Conservation (phyloP, 768 basidiomycete genomes). For the Terana coerulea region DNA sequence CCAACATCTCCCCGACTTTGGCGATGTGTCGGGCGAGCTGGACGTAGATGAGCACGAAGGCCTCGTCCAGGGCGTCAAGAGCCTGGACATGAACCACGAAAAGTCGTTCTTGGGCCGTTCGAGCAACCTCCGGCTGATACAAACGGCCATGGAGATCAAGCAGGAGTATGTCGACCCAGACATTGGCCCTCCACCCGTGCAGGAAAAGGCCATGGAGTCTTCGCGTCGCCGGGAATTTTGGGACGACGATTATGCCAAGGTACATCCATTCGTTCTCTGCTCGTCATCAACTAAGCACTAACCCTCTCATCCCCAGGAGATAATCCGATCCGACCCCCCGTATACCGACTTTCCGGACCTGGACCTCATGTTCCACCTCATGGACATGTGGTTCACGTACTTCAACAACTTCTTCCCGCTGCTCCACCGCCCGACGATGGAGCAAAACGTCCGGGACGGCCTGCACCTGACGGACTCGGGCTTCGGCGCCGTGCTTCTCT, state of each 20-base stretch:
- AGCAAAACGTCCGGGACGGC: slow-evolving; percentile 26
- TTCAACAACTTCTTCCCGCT: slow-evolving; percentile 35
- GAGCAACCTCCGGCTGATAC: slow-evolving; percentile 36
- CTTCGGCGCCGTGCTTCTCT: slow-evolving; percentile 36
- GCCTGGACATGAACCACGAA: slow-evolving; percentile 22
- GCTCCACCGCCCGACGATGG: slow-evolving; percentile 39
- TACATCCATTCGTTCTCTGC: too few relatives aligned
- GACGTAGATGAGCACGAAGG: not conserved
- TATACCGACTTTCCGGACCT: slow-evolving; percentile 20
- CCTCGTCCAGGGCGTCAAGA: not conserved
- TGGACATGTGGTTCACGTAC: slow-evolving; percentile 40
- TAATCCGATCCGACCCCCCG: slow-evolving; percentile 4
- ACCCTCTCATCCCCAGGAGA: too few relatives aligned
- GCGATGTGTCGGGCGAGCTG: too few relatives aligned
- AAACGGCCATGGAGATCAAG: slow-evolving; percentile 40
- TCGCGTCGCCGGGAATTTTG: not conserved
- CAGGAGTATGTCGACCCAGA: slow-evolving; percentile 29
- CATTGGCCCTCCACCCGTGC: not conserved
- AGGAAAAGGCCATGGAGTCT: not conserved
- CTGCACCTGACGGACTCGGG: slow-evolving; percentile 30
- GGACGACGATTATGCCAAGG: not conserved
- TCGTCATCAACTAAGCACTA: too few relatives aligned
- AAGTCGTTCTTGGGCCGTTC: slow-evolving; percentile 38
- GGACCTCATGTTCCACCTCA: slow-evolving; percentile 29
- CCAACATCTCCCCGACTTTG: too few relatives aligned